Evolutionary conservation across 495 filamentous ascomycete species (phyloP), one percentile per base, ranked within the genome.

Genomic region (Neurospora tetrasperma): DNA sequence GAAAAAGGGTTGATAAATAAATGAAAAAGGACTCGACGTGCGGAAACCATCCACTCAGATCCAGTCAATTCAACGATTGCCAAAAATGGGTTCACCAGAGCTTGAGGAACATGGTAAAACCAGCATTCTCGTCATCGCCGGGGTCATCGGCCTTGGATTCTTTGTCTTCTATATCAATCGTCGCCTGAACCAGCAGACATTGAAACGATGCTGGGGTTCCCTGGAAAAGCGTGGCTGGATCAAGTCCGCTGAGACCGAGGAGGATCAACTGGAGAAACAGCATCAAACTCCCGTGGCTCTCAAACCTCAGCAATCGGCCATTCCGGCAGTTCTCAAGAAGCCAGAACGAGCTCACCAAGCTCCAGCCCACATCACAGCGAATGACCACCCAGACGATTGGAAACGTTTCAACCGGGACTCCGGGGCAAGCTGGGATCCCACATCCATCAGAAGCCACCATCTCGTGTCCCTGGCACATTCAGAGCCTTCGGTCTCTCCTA

Each of bases 81-180:
- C 77, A 76, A 72, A 72, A 16, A 78, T 77, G 75, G 70, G 46
- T 1, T 46, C 42, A 39, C 14, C 27, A 35, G 74, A 59, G 3
- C 74, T 71, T 72, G 20, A 74, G 20, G 71, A 70, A 48, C 66
- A 76, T 42, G 31, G 46, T 12, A 74, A 44, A 12, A 39, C 39
- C 2, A 72, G 68, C 35, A 71, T 77, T 11, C 31, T 78, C 39
- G 20, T 70, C 38, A 78, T 78, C 54, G 69, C 59, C 44, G 5
- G 70, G 16, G 42, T 73, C n/a, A 27, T 75, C 10, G 74, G 75
- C 66, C 74, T 77, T n/a, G 46, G 69, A 40, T 78, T 75, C 71
- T n/a, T 77, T 23, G 72, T 75, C n/a, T 16, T 78, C 11, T 43
- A 72, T 38, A 23, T 48, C 35, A 14, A 66, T n/a, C 31, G 75